Base-by-base conservation (phyloP, 169 alveolate genomes). In the Plasmodium vivax region DNA sequence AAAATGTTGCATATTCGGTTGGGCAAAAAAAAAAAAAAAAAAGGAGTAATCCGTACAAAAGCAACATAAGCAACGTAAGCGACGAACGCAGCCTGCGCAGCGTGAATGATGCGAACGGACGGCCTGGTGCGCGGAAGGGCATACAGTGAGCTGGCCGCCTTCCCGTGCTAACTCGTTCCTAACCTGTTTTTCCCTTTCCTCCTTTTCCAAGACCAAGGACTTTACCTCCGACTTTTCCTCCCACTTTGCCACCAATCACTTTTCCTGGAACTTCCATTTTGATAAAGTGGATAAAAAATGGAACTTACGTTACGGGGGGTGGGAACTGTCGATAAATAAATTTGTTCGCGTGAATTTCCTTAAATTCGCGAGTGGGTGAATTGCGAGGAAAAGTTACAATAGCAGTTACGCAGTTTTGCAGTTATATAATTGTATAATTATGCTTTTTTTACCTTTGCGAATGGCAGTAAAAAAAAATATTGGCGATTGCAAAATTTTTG, bases 181-280 rank as follows among this genome's bases (percentile, higher is more conserved):
- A 47, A 96, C 98, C 98, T 58, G 98, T 95, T 85, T 96, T 96
- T 87, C 98, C 98, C 79, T 96, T 96, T 82, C 98, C 98, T 88
- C 98, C 98, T 93, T 96, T 96, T 38, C 98, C 98, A 84, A 96
- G 95, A 90, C 98, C 98, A 94, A 96, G 96, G 47, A 95, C 95
- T 85, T 96, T 97, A 47, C 98, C 98, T 82, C 98, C 98, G 27
- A 97, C 97, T 93, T 97, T 97, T 92, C 98, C 98, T 85, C 98
- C 98, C 19, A 97, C 97, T 79, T 97, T 97, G 32, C 98, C 98
- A 90, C 98, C 98, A 74, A 96, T 96, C 92, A 95, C 92, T 92
- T 92, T 92, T 92, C 95, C 95, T 82, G 95, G 84, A 68, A 92
- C 95, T 82, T 92, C 95, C 95, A 92, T 92, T 12, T 82, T 81